These are phyloP conservation scores for Eremomyces bilateralis DNA, from an alignment of 495 filamentous ascomycete genomes.

Conservation along the genomic window DNA sequence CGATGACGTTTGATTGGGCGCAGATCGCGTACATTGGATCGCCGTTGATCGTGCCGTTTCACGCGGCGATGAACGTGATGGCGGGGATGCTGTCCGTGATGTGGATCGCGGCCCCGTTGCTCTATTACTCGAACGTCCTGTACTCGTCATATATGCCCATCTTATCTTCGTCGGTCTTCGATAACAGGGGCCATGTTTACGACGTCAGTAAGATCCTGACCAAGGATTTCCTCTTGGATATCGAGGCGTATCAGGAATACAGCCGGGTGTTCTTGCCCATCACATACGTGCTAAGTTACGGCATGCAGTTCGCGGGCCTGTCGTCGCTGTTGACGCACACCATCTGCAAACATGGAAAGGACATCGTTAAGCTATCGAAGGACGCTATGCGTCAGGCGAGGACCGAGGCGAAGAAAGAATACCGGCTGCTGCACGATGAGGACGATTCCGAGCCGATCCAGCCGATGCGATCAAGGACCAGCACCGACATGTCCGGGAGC, in stretches of 20 bases:
- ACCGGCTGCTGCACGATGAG: constrained; percentile 10
- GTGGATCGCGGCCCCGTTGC: constrained; percentile 68
- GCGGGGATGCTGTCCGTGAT: constrained; percentile 68
- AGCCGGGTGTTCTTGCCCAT: constrained; percentile 65
- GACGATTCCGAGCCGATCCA: too few species aligned
- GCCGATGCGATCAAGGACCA: too few species aligned
- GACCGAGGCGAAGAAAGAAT: constrained; percentile 5
- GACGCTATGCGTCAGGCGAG: constrained; percentile 12
- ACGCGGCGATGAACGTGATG: constrained; percentile 79
- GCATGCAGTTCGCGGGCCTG: constrained; percentile 58
- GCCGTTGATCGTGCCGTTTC: constrained; percentile 70
- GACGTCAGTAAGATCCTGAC: constrained; percentile 58
- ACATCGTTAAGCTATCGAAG: constrained; percentile 43
- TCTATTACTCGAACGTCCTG: constrained; percentile 59
- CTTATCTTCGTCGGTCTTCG: constrained; percentile 51
- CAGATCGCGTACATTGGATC: constrained; percentile 84
- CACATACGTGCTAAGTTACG: constrained; percentile 35
- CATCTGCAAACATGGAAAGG: constrained; percentile 42
- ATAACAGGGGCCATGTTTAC: constrained; percentile 57
- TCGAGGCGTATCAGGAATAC: constrained; percentile 46
- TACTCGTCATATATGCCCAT: constrained; percentile 69
- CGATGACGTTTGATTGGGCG: constrained; percentile 83
- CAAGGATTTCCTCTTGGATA: constrained; percentile 46
- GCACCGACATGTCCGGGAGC: background rate
- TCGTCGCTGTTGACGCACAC: constrained; percentile 45